Base-by-base conservation (phyloP, 805 yeast genomes). In the Nakazawaea holstii region DNA sequence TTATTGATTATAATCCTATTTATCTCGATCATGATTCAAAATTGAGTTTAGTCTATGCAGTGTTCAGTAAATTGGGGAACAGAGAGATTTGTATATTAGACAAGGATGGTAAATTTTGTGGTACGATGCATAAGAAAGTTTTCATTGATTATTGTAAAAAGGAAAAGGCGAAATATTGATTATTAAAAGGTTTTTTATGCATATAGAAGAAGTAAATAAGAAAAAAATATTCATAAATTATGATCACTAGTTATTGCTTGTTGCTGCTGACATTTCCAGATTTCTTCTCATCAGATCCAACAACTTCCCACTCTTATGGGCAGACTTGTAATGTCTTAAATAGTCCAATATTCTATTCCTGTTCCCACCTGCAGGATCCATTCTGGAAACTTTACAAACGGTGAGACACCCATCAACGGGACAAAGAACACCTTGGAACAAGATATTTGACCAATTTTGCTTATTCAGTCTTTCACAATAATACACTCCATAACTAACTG, bases 51-150 rank as follows among this genome's bases (percentile, higher is more conserved):
- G 80, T 77, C 3, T 75, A 77, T 48, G 61, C 70, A 56, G 62
- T 79, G 20, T 79, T 79, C 57, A 72, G 76, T 39, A 71, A 74
- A 53, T 61, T 79, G 31, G 84, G 84, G 1, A 71, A 68, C 33
- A 58, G 82, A 38, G 63, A 64, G 45, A 75, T 77, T 1, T 69
- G 77, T 46, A 72, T 76, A 1, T 58, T 72, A 26, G 53, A 67
- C 11, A 67, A 67, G 43, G 66, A 72, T 29, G 82, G 81, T 10
- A 59, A 63, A 45, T 77, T 69, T 55, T 67, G 68, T 48, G 82
- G 82, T 1, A 66, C 77, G 4, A 59, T 79, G 49, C 81, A 79
- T 54, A 76, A 75, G 58, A 78, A 79, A 58, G 67, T 68, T 38
- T 70, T 76, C 52, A 73, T 79, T 46, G 80, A 76, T 47, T 74